Percentiles rank a stretch among this genome's conserved stretches.
phyloP scores from a whole-genome alignment of 805 yeast genomes.

The Starmerella scarabaei region DNA sequence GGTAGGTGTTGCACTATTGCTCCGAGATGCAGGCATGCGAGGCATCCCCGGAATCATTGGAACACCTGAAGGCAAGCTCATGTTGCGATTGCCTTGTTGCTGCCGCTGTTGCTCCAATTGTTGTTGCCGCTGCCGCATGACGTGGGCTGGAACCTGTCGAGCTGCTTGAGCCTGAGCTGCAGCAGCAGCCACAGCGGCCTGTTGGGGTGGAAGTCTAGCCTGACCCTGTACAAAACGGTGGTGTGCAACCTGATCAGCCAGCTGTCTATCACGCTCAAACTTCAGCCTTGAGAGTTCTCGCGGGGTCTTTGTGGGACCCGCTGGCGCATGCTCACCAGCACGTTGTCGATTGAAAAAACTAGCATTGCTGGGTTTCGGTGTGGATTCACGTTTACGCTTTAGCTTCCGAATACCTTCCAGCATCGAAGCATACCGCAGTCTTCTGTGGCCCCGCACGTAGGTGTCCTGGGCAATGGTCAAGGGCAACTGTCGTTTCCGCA shows the following conservation, averaged over 20 bases:
- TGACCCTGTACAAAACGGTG: conserved; percentile 18
- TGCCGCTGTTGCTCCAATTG: no score
- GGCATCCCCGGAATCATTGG: neutral
- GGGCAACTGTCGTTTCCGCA: conserved; percentile 80
- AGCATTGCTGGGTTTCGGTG: conserved; percentile 40
- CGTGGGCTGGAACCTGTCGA: no score
- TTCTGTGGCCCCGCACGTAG: conserved; percentile 81
- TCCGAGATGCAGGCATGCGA: neutral
- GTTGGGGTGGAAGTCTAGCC: no score
- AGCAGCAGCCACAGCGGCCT: no score
- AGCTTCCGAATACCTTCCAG: conserved; percentile 87
- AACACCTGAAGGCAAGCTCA: neutral
- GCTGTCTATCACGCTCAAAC: conserved; percentile 71
- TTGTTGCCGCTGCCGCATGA: no score
- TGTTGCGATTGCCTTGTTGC: no score
- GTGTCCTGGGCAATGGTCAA: conserved; percentile 88
- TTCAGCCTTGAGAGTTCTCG: conserved; percentile 73
- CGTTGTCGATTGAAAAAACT: conserved; percentile 13
- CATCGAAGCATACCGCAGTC: conserved; percentile 92
- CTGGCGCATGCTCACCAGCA: neutral
- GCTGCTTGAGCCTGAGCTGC: no score
- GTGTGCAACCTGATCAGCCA: conserved; percentile 43
- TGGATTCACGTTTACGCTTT: conserved; percentile 77
- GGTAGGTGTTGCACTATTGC: conserved; percentile 5
- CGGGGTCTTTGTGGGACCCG: conserved; percentile 37